Evolutionary conservation across 306 rosid species (phyloP), one percentile per base, ranked within the genome.

Genomic region (Corylus heterophylla): DNA sequence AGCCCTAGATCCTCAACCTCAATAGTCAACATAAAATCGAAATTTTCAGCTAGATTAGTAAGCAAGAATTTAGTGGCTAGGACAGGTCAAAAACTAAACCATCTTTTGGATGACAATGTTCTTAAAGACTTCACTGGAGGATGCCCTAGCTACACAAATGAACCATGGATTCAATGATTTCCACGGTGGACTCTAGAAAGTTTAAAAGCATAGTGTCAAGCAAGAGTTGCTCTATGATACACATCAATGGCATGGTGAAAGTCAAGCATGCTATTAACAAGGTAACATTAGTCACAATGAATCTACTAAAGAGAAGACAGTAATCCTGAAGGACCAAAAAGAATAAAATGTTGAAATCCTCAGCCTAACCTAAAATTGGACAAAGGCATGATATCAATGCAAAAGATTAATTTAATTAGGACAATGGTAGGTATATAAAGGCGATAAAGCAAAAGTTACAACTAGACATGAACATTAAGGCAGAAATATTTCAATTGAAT

Each of bases 251-350:
- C 83, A 54, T 64, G 54, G 54, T 22, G 45, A 29, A 39, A 47
- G 10, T n/a, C 62, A 56, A 63, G 31, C 37, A 78, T 17, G 72
- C 39, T 29, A 55, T 18, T 42, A 49, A 72, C 76, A 73, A 59
- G 68, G 10, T 4, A 63, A 31, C 8, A 29, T 63, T 12, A 63
- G 69, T 63, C 64, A n/a, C 8, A 13, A 54, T 17, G 12, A 63
- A 6, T 13, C 44, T 14, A 31, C 14, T 7, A 29, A 8, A 63
- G 13, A 29, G 17, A 29, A 29, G 44, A 29, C 9, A 63, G n/a
- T 12, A 63, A 63, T 29, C 5, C 0, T 63, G 2, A 31, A 63
- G 45, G 20, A 13, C 20, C 42, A 12, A 63, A 16, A 13, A 31
- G 44, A 63, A 63, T 29, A 63, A 63, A 22, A 54, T 14, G n/a